Evolutionary conservation across 1,284 basidiomycete species (phyloP).

Genomic region (Coniophora puteana): DNA sequence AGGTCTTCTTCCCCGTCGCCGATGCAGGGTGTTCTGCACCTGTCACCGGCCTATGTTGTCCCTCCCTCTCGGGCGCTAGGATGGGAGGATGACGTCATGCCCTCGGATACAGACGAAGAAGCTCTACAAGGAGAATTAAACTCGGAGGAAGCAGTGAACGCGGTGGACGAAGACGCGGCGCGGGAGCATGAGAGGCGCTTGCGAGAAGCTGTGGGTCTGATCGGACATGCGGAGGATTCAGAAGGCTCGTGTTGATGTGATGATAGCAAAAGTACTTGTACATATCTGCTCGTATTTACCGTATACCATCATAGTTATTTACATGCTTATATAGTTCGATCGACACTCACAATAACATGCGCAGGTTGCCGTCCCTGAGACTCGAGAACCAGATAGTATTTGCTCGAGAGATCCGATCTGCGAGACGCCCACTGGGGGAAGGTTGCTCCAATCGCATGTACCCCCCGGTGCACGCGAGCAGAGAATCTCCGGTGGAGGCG

Average conservation of each 20-base stretch:
- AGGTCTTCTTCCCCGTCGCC: conserved; percentile 15
- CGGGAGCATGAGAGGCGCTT: conserved; percentile 25
- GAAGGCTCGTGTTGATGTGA: neutral
- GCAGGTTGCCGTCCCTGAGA: too few relatives aligned
- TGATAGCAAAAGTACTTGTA: conserved; percentile 8
- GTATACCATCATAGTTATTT: too few relatives aligned
- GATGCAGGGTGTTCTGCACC: conserved; percentile 18
- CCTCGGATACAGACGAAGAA: conserved; percentile 41
- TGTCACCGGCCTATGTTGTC: neutral
- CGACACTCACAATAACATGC: too few relatives aligned
- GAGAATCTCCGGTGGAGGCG: too few relatives aligned
- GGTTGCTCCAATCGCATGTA: too few relatives aligned
- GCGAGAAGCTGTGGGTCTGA: conserved; percentile 17
- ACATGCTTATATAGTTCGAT: too few relatives aligned
- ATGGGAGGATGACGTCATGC: conserved; percentile 23
- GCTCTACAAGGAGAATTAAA: conserved; percentile 38
- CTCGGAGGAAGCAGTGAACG: conserved; percentile 45
- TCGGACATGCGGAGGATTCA: neutral
- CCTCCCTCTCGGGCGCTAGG: conserved; percentile 3
- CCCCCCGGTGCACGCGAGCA: too few relatives aligned
- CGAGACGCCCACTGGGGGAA: too few relatives aligned
- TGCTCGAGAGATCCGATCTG: too few relatives aligned
- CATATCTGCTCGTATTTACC: too few relatives aligned
- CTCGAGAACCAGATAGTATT: too few relatives aligned
- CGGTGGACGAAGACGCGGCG: conserved; percentile 30